A percentile compares a stretch with the other conserved stretches of the same genome.
These are phyloP conservation scores for Cryphonectria radicalis DNA, from an alignment of 2,329 filamentous ascomycete genomes.

Conservation along the genomic window DNA sequence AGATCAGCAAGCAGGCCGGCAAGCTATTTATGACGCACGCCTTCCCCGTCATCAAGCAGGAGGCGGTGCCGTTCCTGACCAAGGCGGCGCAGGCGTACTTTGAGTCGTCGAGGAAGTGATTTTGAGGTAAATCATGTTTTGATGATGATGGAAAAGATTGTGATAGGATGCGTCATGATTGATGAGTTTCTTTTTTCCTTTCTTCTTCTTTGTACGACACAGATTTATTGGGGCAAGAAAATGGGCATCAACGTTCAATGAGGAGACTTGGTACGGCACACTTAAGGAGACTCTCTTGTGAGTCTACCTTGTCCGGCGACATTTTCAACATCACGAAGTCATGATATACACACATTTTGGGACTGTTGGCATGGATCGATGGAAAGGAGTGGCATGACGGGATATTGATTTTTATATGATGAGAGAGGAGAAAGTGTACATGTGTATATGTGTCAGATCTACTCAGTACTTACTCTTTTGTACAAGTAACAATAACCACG, in stretches of 20 bases:
- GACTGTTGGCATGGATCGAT: neutral
- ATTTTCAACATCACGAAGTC: neutral
- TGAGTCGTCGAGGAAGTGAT: conserved; percentile 11
- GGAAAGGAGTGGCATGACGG: neutral
- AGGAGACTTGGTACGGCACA: neutral
- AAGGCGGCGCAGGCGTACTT: conserved; percentile 30
- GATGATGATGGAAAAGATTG: neutral
- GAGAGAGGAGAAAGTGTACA: neutral
- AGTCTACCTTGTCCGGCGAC: neutral
- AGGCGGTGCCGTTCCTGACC: conserved; percentile 29
- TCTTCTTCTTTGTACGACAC: neutral
- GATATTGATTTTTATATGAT: neutral
- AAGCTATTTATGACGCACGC: conserved; percentile 30
- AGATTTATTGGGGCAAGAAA: neutral
- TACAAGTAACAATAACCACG: neutral
- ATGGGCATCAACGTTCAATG: neutral
- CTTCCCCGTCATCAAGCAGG: conserved; percentile 29
- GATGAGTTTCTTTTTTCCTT: neutral
- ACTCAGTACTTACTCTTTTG: neutral
- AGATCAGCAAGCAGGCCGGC: conserved; percentile 25
- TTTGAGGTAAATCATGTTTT: neutral
- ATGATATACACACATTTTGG: neutral
- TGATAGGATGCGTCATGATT: neutral
- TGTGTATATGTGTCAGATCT: neutral
- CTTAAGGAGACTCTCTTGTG: neutral